Evolutionary conservation across 768 basidiomycete genomes (phyloP).

Genomic region (Cystofilobasidium bisporidii): DNA sequence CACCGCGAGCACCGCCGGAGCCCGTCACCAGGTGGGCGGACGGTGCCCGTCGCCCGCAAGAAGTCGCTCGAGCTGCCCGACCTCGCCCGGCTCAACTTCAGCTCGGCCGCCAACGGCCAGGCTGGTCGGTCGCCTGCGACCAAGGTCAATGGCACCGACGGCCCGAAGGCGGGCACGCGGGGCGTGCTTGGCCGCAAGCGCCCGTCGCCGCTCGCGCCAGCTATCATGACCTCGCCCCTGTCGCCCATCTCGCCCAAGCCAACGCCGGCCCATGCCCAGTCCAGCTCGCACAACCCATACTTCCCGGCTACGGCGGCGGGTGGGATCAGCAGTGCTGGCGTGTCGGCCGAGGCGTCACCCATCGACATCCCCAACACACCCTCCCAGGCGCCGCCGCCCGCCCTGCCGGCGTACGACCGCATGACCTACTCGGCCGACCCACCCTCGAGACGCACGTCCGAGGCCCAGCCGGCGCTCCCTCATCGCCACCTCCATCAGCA

Average conservation of each 20-base stretch:
- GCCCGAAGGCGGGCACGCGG: neutral
- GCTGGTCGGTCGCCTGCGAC: no score
- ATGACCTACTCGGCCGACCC: constrained; percentile 21
- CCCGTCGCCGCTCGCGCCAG: constrained; percentile 21
- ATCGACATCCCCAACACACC: constrained; percentile 17
- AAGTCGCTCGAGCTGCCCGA: constrained; percentile 67
- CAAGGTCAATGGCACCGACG: neutral
- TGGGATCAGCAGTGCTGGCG: neutral
- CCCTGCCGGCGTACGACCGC: constrained; percentile 25
- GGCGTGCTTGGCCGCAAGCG: constrained; percentile 17
- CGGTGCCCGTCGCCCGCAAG: constrained; percentile 23
- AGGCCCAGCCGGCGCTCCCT: no score
- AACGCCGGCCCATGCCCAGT: neutral
- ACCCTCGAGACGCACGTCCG: neutral
- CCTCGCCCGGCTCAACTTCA: constrained; percentile 46
- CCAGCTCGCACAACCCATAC: constrained; percentile 20
- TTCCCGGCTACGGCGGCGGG: constrained; percentile 12
- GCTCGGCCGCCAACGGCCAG: constrained; percentile 5
- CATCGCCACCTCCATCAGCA: no score
- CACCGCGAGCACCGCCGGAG: constrained; percentile 9
- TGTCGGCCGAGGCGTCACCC: neutral
- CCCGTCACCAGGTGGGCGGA: neutral
- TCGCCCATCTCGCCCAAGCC: constrained; percentile 19
- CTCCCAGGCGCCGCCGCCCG: neutral
- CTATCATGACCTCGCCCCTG: constrained; percentile 20